phyloP scores from a whole-genome alignment of 73 alveolate genomes.

The Paramecium tetraurelia region DNA sequence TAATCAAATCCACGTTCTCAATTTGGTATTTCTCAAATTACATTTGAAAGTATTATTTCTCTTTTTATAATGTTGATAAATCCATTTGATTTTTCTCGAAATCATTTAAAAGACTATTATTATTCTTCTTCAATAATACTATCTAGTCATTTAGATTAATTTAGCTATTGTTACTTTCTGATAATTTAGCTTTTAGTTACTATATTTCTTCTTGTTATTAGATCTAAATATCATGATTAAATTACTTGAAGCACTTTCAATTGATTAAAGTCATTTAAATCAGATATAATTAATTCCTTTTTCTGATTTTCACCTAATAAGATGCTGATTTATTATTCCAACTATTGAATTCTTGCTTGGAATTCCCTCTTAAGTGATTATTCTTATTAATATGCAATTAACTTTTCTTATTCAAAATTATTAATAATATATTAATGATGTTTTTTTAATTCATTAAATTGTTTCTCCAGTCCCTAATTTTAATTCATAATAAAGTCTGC shows the following conservation, averaged over 20 bases:
- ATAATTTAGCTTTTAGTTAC: neutral
- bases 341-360: neutral
- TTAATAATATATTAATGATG: neutral
- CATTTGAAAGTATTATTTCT: neutral
- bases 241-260: neutral
- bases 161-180: neutral
- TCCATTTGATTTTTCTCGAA: neutral
- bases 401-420: neutral
- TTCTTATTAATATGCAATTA: neutral
- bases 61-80: neutral
- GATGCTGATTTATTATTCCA: neutral
- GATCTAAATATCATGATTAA: neutral
- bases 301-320: neutral
- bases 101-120: neutral
- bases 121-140: neutral
- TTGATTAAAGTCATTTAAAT: neutral
- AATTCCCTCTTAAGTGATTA: neutral
- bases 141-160: neutral
- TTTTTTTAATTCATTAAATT: neutral
- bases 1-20: neutral
- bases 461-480: neutral
- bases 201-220: neutral
- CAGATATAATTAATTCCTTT: neutral
- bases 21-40: neutral
- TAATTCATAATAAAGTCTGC: neutral